These are phyloP conservation scores for Pseudogymnoascus pannorum DNA, from an alignment of 2,329 filamentous ascomycete species.

Conservation along the genomic window DNA sequence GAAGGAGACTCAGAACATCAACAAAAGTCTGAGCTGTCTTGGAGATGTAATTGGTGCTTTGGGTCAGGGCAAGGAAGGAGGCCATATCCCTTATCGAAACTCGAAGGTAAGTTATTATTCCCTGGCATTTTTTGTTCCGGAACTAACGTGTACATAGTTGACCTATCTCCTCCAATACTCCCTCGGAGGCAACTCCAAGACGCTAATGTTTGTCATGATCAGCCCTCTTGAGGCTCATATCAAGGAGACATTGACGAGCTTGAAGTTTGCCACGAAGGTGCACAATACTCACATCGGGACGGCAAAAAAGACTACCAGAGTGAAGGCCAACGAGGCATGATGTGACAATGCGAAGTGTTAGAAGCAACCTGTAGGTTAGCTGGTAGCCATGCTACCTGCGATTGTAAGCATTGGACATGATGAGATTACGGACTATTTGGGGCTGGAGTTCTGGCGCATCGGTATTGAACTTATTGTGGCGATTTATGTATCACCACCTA, in stretches of 20 bases:
- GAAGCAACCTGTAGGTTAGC: slow-evolving; percentile 1
- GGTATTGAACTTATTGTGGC: neutral
- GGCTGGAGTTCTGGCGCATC: neutral
- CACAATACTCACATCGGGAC: slow-evolving; percentile 90
- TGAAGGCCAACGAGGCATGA: slow-evolving; percentile 20
- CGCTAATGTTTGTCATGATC: slow-evolving; percentile 99
- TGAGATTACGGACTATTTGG: slow-evolving; percentile 6
- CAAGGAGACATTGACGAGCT: slow-evolving; percentile 85
- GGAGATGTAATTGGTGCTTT: slow-evolving; percentile 92
- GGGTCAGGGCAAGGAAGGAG: slow-evolving; percentile 68
- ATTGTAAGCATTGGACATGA: neutral
- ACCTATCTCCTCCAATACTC: slow-evolving; percentile 94
- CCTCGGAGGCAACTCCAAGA: slow-evolving; percentile 90
- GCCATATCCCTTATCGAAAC: slow-evolving; percentile 89
- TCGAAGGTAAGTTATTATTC: slow-evolving; percentile 58
- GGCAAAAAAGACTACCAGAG: slow-evolving; percentile 66
- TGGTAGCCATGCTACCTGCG: neutral
- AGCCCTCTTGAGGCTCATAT: slow-evolving; percentile 85
- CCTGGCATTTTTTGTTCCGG: neutral
- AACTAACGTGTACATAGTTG: slow-evolving; percentile 42
- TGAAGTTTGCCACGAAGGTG: slow-evolving; percentile 93
- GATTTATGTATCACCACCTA: slow-evolving; percentile 8
- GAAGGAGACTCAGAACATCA: slow-evolving; percentile 95
- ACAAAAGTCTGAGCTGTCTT: slow-evolving; percentile 84
- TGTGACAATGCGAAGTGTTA: neutral